Evolutionary conservation across 73 alveolate species (phyloP).

Genomic region (Uronychia binucleata): DNA sequence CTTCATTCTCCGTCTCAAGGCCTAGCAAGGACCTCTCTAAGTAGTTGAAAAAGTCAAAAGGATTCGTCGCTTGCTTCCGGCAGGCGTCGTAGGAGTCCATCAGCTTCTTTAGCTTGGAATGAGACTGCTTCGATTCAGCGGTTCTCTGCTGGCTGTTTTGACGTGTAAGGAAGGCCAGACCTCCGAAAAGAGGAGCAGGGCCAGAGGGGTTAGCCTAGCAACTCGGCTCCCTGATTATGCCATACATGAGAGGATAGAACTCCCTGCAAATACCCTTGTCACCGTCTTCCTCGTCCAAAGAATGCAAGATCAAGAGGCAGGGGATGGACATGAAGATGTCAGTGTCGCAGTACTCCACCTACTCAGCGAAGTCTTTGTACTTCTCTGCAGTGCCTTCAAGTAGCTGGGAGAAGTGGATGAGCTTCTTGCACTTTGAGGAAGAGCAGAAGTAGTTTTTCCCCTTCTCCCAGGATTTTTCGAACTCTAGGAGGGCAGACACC

Average conservation of each 20-base stretch:
- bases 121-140: not conserved
- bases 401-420: conserved; percentile 24
- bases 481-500: conserved; percentile 80
- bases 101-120: conserved; percentile 7
- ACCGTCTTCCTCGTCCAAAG: conserved; percentile 51
- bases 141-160: not conserved
- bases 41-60: conserved; percentile 43
- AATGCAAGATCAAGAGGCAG: conserved; percentile 62
- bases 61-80: not conserved
- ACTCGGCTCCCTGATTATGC: not conserved
- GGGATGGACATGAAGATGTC: conserved; percentile 78
- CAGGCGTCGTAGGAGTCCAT: conserved; percentile 26
- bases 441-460: conserved; percentile 76
- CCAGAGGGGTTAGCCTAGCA: not conserved
- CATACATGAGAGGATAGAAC: conserved; percentile 65
- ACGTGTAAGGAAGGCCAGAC: not conserved
- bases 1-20: not conserved
- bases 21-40: conserved; percentile 47
- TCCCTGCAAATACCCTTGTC: conserved; percentile 64
- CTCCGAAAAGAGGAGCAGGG: not conserved
- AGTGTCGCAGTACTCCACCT: conserved; percentile 55
- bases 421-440: conserved; percentile 17
- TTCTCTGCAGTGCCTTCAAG: conserved; percentile 74
- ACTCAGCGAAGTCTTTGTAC: conserved; percentile 61
- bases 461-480: conserved; percentile 87